Conservation (phyloP, 108 stramenopile genomes). For the Conticribra weissflogii region DNA sequence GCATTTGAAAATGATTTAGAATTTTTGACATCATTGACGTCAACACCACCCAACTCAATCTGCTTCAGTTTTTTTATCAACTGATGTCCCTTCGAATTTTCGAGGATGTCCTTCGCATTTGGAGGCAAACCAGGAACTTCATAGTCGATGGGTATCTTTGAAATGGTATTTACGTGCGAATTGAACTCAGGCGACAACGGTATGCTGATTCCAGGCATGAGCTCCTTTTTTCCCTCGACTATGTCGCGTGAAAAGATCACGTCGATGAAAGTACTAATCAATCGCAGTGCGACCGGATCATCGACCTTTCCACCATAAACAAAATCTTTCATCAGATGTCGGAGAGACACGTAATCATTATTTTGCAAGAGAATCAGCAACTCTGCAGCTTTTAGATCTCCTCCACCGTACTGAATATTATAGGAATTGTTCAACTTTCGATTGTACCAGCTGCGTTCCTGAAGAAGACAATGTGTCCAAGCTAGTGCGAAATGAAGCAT, state of each 20-base stretch:
- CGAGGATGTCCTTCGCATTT: background rate
- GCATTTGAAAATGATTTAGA: background rate
- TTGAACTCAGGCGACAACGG: no score
- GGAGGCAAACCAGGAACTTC: no score
- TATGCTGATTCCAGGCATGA: no score
- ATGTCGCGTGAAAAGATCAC: background rate
- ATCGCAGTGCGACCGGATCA: background rate
- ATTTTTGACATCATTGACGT: background rate
- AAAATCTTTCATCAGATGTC: background rate
- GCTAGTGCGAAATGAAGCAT: background rate
- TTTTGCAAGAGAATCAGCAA: background rate
- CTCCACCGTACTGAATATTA: background rate
- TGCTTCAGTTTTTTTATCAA: background rate
- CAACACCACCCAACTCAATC: background rate
- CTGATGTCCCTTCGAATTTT: background rate
- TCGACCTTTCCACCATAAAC: background rate
- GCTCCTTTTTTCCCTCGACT: no score
- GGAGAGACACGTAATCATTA: background rate
- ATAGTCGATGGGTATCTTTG: no score
- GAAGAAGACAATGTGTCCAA: background rate
- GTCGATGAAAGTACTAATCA: background rate
- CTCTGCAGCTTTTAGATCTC: background rate
- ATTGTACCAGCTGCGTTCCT: background rate
- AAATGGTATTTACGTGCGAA: no score
- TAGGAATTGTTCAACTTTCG: background rate